phyloP scores from a whole-genome alignment of 345 rosid genomes.

The Erucastrum elatum region DNA sequence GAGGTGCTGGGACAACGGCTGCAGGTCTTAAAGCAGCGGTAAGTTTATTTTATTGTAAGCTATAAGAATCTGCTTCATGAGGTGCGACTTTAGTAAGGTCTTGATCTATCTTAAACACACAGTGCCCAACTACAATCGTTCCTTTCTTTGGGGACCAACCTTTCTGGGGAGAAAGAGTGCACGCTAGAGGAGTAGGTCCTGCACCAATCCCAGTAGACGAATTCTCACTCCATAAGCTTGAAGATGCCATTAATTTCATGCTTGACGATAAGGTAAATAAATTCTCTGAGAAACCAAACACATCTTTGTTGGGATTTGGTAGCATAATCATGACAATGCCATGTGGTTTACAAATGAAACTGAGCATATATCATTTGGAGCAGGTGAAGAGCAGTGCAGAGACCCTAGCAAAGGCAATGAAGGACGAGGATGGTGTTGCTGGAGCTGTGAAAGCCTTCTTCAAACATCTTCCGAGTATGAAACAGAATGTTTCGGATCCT shows the following conservation, averaged over 20 bases:
- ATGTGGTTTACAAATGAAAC: constrained; percentile 14
- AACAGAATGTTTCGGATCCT: constrained; percentile 39
- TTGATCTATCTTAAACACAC: constrained; percentile 20
- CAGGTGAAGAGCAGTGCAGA: constrained; percentile 86
- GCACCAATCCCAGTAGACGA: constrained; percentile 87
- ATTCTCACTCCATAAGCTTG: constrained; percentile 75
- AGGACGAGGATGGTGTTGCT: constrained; percentile 91
- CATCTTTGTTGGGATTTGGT: too few relatives aligned
- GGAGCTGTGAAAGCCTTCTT: constrained; percentile 96
- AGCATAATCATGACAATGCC: not conserved
- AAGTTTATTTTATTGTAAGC: constrained; percentile 20
- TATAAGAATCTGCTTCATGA: not conserved
- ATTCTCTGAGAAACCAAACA: constrained; percentile 1
- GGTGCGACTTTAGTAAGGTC: not conserved
- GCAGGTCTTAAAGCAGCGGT: constrained; percentile 98
- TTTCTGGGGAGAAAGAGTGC: constrained; percentile 95
- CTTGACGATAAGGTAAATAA: constrained; percentile 56
- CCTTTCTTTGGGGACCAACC: constrained; percentile 99
- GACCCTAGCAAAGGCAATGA: constrained; percentile 88
- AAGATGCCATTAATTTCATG: constrained; percentile 74
- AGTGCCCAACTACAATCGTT: constrained; percentile 97
- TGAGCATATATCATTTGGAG: constrained; percentile 14
- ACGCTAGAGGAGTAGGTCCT: constrained; percentile 94
- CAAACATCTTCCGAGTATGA: constrained; percentile 62
- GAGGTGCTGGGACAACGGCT: constrained; percentile 99